Evolutionary conservation across 139 green algal genomes (phyloP).

Genomic region (Pycnococcus provasolii): DNA sequence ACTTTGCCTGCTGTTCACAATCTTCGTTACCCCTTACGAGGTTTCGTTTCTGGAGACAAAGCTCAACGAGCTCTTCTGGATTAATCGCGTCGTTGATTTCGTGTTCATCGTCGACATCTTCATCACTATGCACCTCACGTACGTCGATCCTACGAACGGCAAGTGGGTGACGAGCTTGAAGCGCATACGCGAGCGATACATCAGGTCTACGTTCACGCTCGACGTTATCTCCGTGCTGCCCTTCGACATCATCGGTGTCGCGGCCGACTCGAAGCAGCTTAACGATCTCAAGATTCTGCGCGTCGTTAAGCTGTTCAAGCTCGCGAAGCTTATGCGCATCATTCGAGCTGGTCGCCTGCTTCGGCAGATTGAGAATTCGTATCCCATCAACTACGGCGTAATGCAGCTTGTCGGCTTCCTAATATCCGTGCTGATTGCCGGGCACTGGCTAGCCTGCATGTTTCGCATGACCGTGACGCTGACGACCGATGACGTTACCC

Average conservation of each 20-base stretch:
- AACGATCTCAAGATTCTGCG: not conserved
- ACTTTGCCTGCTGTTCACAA: not conserved
- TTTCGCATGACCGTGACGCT: not conserved
- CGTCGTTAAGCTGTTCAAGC: constrained; percentile 1
- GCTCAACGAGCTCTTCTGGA: constrained; percentile 5
- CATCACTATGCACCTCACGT: constrained; percentile 4
- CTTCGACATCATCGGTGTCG: constrained; percentile 13
- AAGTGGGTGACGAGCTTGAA: not conserved
- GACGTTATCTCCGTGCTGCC: constrained; percentile 12
- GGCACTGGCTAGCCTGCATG: constrained; percentile 7
- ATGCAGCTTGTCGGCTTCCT: constrained; percentile 7
- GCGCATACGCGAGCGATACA: not conserved
- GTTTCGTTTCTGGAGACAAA: constrained; percentile 12
- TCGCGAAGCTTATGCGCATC: constrained; percentile 15
- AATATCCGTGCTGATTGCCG: not conserved
- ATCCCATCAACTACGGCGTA: not conserved
- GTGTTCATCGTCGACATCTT: constrained; percentile 16
- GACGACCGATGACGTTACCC: not conserved
- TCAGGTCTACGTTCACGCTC: not conserved
- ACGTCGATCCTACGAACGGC: constrained; percentile 2
- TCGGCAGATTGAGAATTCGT: not conserved
- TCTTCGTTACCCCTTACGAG: constrained; percentile 4
- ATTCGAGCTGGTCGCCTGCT: constrained; percentile 8
- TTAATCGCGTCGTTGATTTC: constrained; percentile 17
- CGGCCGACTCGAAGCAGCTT: not conserved